Evolutionary conservation across 192 early-diverging fungal genomes (phyloP).

Genomic region (Thamnidium elegans): DNA sequence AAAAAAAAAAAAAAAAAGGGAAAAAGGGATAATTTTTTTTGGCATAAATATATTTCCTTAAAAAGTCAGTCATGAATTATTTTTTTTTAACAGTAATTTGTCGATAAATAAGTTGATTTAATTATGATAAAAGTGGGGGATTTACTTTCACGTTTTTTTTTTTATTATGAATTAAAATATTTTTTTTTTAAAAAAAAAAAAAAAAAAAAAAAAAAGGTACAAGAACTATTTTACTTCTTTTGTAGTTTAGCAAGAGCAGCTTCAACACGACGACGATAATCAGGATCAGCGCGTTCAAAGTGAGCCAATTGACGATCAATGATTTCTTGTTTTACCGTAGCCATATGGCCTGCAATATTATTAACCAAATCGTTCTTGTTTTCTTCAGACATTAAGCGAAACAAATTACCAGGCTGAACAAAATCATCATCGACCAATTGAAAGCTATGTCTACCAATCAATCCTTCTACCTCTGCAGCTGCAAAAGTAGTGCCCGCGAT

Average conservation of each 20-base stretch:
- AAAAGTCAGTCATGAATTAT: no score
- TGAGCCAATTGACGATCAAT: conserved; percentile 63
- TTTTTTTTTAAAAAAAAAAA: not conserved
- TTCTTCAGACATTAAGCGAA: conserved; percentile 58
- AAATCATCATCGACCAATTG: conserved; percentile 59
- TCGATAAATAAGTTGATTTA: no score
- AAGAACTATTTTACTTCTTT: conserved; percentile 12
- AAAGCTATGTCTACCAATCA: conserved; percentile 60
- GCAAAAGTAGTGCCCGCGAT: conserved; percentile 48
- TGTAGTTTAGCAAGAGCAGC: conserved; percentile 35
- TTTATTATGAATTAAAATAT: no score
- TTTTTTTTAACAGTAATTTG: no score
- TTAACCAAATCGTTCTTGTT: conserved; percentile 57
- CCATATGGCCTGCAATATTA: conserved; percentile 64
- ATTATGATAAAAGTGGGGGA: no score
- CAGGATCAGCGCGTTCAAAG: conserved; percentile 70
- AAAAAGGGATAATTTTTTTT: not conserved
- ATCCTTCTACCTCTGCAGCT: conserved; percentile 45
- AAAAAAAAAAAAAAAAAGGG: not conserved
- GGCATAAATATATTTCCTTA: not conserved
- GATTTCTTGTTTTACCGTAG: conserved; percentile 60
- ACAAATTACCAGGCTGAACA: conserved; percentile 62
- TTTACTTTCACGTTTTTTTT: no score
- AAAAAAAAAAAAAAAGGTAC: not conserved
- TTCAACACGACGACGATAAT: conserved; percentile 68